Evolutionary conservation across 1,284 basidiomycete species (phyloP).

Genomic region (Polyporus tsugae): DNA sequence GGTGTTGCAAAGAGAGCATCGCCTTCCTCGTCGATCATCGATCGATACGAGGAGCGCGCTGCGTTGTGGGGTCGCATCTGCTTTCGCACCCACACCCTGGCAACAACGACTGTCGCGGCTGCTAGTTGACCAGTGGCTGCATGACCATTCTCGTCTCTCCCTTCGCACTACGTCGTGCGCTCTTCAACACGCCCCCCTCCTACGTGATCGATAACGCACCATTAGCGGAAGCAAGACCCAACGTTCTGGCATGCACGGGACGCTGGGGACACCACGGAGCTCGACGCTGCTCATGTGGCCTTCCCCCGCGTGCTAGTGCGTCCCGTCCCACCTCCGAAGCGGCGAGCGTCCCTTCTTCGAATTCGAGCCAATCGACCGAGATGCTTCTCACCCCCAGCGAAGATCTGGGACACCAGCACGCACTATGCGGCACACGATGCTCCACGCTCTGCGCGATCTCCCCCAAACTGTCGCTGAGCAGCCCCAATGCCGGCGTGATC

Average conservation of each 20-base stretch:
- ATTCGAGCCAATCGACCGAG: not conserved
- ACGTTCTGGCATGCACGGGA: constrained; percentile 2
- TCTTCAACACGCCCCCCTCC: not conserved
- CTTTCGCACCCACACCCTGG: constrained; percentile 6
- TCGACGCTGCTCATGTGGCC: constrained; percentile 13
- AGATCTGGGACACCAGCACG: not conserved
- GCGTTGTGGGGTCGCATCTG: not conserved
- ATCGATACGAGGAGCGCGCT: constrained; percentile 18
- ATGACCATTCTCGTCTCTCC: not conserved
- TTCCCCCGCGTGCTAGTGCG: not conserved
- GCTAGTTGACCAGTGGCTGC: not conserved
- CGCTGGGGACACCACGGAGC: constrained; percentile 2
- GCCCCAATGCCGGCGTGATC: not conserved
- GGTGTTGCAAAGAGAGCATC: not conserved
- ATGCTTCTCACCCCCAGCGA: not conserved
- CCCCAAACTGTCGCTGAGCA: constrained; percentile 2
- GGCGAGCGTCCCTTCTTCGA: not conserved
- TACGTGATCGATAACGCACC: constrained; percentile 7
- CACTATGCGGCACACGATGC: not conserved
- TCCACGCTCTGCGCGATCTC: constrained; percentile 13
- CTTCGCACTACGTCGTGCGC: not conserved
- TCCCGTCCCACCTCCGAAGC: not conserved
- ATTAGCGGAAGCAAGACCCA: constrained; percentile 10
- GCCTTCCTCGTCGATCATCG: constrained; percentile 18
- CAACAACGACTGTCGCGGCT: not conserved